Percentiles rank a stretch among this genome's conserved stretches.
Conservation (phyloP, 768 basidiomycete species). For the Neoboletus subvelutipes region DNA sequence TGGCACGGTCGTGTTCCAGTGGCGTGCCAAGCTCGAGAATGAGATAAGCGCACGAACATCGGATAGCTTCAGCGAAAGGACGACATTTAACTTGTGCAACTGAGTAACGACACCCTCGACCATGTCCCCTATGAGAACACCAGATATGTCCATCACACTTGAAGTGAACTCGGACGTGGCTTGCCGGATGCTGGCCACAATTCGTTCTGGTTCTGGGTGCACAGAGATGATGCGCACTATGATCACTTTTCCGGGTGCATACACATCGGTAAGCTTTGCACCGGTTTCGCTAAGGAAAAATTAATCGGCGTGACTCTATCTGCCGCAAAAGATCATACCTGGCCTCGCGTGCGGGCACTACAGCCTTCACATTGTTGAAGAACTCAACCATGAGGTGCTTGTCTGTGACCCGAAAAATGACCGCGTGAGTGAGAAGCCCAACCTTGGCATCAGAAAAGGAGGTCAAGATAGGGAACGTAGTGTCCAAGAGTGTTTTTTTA, state of each 20-base stretch:
- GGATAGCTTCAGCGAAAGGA: constrained; percentile 70
- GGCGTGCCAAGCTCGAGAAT: constrained; percentile 82
- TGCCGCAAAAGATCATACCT: constrained; percentile 50
- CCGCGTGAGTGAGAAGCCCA: constrained; percentile 76
- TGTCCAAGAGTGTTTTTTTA: constrained; percentile 87
- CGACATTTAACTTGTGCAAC: constrained; percentile 81
- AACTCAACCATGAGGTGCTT: constrained; percentile 85
- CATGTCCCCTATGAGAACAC: constrained; percentile 72
- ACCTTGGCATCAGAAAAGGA: constrained; percentile 63
- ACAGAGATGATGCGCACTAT: constrained; percentile 76
- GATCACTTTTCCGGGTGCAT: constrained; percentile 79
- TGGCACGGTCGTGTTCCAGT: constrained; percentile 60
- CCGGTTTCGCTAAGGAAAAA: constrained; percentile 59
- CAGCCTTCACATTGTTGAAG: constrained; percentile 83
- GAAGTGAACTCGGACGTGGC: constrained; percentile 53
- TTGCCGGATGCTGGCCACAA: constrained; percentile 87
- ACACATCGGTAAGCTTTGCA: constrained; percentile 57
- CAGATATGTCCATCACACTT: constrained; percentile 60
- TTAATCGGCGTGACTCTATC: neutral
- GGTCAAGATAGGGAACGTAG: constrained; percentile 68
- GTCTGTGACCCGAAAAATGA: constrained; percentile 79
- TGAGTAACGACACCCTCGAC: constrained; percentile 72
- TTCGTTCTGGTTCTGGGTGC: constrained; percentile 55
- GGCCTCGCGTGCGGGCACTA: constrained; percentile 77
- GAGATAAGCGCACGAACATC: constrained; percentile 81